These are phyloP conservation scores for Nymphaea thermarum DNA, from an alignment of 164 flowering plant genomes.

Conservation along the genomic window DNA sequence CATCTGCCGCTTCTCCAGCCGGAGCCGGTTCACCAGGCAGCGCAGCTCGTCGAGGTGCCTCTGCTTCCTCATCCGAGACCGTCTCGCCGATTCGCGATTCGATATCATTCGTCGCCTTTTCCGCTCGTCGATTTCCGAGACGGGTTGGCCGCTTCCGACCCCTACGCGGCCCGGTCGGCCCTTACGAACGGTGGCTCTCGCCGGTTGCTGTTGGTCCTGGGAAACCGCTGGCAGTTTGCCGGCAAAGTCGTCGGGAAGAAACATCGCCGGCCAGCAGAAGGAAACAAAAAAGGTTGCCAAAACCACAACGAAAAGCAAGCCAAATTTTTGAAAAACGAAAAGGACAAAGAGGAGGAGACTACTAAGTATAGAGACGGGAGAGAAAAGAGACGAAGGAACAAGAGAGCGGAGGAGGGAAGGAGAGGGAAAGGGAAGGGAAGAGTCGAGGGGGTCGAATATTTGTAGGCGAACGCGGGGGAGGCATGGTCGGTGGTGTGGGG, in stretches of 20 bases:
- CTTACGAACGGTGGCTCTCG: not conserved
- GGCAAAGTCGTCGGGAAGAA: not conserved
- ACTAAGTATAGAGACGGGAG: not conserved
- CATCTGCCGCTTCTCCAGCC: slow-evolving; percentile 37
- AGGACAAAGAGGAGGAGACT: too few relatives aligned
- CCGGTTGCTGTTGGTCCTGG: slow-evolving; percentile 24
- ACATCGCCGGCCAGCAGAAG: slow-evolving; percentile 21
- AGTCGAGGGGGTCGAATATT: slow-evolving; percentile 30
- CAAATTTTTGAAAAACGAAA: too few relatives aligned
- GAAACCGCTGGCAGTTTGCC: not conserved
- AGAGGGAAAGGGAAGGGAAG: slow-evolving; percentile 68
- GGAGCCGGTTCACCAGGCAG: slow-evolving; percentile 48
- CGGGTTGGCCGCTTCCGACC: not conserved
- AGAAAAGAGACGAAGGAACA: slow-evolving; percentile 12
- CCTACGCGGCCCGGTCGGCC: not conserved
- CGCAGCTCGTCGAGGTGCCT: slow-evolving; percentile 59
- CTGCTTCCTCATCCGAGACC: slow-evolving; percentile 80
- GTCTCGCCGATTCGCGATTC: slow-evolving; percentile 82
- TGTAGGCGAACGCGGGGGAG: slow-evolving; percentile 17
- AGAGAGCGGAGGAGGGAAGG: slow-evolving; percentile 19
- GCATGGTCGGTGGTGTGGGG: slow-evolving; percentile 8
- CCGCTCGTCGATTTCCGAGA: slow-evolving; percentile 31
- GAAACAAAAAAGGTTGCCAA: slow-evolving; percentile 19
- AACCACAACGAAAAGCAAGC: too few relatives aligned
- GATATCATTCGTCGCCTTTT: slow-evolving; percentile 63